Base-by-base conservation (phyloP, 441 rosid species). In the Arabidopsis lyrata region DNA sequence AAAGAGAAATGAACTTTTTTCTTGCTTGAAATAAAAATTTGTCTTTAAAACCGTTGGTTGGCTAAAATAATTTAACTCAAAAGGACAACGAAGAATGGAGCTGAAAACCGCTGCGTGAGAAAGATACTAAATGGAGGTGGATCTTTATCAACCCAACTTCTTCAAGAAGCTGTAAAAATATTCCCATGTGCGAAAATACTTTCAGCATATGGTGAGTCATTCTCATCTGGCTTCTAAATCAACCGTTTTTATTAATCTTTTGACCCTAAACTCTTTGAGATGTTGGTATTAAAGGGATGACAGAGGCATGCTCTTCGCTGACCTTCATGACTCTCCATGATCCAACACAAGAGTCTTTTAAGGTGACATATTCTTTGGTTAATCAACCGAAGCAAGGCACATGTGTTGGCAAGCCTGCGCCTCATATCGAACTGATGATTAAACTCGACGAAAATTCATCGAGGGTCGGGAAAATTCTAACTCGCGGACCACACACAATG, bases 111-210 rank as follows among this genome's bases (percentile, higher is more conserved):
- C 13, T 61, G 60, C 5, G 73, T 90, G 70, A 89, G 81, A 79
- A 90, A 85, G 82, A 85, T 94, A 72, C 75, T 92, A 49, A 90
- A 94, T 66, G 97, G 99, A 77, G 97, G 90, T 18, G 97, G 99
- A 62, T 80, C 88, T 77, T 81, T 94, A 62, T 78, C 97, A 14
- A 53, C 38, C 48, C 58, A 82, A 74, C 87, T 89, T 61, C 76
- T 81, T 24, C 65, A 78, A 75, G 88, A 81, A 50, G 88, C 87
- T 4, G 36, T 34, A 5, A 77, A 62, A 22, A 69, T 67, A 50
- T 92, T 92, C 76, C 90, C 97, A n/a, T 77, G 52, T 29, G 92
- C 99, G 13, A 92, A 79, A 81, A 81, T 92, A 70, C 42, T 85
- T 68, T 90, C 96, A 44, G 97, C 96, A 15, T 94, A 92, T 79